Conservation (phyloP, 192 early-diverging fungal species). For the Helicostylum pulchrum region DNA sequence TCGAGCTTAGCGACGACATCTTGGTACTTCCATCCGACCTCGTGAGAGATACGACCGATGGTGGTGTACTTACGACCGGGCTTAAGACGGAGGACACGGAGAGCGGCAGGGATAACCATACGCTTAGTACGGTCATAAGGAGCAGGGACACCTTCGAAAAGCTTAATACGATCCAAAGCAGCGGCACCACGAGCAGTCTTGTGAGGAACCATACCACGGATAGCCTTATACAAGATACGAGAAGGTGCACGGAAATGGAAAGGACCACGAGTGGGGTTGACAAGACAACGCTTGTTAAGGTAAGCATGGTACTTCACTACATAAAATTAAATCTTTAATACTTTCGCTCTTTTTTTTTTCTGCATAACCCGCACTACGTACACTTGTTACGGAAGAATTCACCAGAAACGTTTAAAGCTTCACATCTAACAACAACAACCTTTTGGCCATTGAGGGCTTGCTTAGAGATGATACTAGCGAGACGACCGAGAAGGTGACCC, state of each 20-base stretch:
- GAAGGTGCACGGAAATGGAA: constrained; percentile 99
- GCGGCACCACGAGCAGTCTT: constrained; percentile 98
- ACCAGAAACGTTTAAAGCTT: constrained; percentile 98
- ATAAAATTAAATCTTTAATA: constrained; percentile 5
- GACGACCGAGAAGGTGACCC: constrained; percentile 96
- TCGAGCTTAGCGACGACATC: constrained; percentile 95
- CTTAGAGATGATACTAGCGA: constrained; percentile 97
- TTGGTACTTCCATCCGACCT: constrained; percentile 99
- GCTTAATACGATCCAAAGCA: constrained; percentile 96
- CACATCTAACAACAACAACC: constrained; percentile 96
- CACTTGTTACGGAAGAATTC: constrained; percentile 99
- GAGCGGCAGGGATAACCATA: constrained; percentile 94
- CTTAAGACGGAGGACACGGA: constrained; percentile 94
- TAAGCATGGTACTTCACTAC: constrained; percentile 92
- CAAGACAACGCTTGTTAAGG: constrained; percentile 96
- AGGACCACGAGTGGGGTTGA: constrained; percentile 94
- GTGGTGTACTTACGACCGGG: constrained; percentile 98
- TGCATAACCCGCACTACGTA: constrained; percentile 55
- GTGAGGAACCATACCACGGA: constrained; percentile 99
- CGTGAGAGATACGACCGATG: constrained; percentile 86
- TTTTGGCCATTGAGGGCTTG: constrained; percentile 96
- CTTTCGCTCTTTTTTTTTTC: not conserved
- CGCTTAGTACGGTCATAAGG: constrained; percentile 97
- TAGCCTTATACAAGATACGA: constrained; percentile 92
- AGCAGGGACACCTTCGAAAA: constrained; percentile 98